Evolutionary conservation across 2,329 filamentous ascomycete genomes (phyloP).

Genomic region (Beauveria asiatica): DNA sequence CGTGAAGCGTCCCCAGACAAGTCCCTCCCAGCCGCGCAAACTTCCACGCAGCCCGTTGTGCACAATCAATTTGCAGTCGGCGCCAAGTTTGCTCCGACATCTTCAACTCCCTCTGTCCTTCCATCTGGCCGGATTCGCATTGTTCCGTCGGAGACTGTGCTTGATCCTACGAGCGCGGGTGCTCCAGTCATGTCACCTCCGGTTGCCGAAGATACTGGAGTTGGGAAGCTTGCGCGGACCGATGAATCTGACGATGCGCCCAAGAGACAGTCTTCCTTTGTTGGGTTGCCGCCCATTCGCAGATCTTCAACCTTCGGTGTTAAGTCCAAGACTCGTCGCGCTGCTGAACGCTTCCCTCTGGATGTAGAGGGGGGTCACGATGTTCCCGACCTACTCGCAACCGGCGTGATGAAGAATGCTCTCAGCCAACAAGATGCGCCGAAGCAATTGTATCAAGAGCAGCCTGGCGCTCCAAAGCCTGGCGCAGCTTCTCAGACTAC

Average conservation of each 20-base stretch:
- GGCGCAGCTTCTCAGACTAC: not conserved
- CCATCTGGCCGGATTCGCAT: slow-evolving; percentile 16
- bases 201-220: slow-evolving; percentile 1
- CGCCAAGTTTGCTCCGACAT: not conserved
- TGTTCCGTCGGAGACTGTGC: slow-evolving; percentile 15
- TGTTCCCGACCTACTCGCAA: not conserved
- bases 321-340: slow-evolving; percentile 25
- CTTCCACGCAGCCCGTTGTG: not conserved
- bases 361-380: slow-evolving; percentile 21
- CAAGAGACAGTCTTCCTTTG: slow-evolving; percentile 42
- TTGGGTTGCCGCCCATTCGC: slow-evolving; percentile 50
- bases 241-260: slow-evolving; percentile 21
- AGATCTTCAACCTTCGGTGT: slow-evolving; percentile 48
- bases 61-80: not conserved
- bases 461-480: too few relatives aligned
- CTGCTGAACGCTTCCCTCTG: slow-evolving; percentile 23
- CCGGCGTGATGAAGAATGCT: not conserved
- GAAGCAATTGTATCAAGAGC: not conserved
- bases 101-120: slow-evolving; percentile 2
- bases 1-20: slow-evolving; percentile 12
- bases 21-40: not conserved
- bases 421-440: not conserved
- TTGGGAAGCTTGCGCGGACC: slow-evolving; percentile 12
- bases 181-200: not conserved
- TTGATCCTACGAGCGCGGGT: not conserved